A percentile compares a stretch with the other conserved stretches of the same genome.
Conservation (phyloP, 371 early-diverging fungal species). For the Mucor irregularis region DNA sequence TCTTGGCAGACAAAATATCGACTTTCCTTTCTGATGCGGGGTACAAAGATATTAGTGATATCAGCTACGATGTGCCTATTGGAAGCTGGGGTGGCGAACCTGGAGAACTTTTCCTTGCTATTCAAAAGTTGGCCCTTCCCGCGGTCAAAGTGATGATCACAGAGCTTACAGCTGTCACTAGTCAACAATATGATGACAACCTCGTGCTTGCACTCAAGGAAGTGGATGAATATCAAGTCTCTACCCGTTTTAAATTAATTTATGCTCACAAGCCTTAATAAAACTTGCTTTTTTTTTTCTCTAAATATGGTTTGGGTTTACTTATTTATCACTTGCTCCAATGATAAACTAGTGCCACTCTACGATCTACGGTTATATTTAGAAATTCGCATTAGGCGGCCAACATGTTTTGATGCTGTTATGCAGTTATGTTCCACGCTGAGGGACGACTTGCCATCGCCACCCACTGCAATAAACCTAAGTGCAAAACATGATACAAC, state of each 20-base stretch:
- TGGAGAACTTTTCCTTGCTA: constrained; percentile 35
- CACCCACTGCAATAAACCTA: too few species aligned
- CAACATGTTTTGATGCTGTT: too few species aligned
- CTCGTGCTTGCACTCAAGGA: constrained; percentile 30
- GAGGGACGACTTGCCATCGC: too few species aligned
- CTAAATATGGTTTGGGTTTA: too few species aligned
- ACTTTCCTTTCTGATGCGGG: constrained; percentile 27
- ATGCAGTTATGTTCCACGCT: too few species aligned
- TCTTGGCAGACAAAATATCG: constrained; percentile 41
- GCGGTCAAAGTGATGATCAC: constrained; percentile 46
- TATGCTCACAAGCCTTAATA: too few species aligned
- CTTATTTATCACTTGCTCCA: too few species aligned
- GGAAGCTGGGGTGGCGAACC: constrained; percentile 44
- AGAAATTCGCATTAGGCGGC: too few species aligned
- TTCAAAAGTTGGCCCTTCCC: constrained; percentile 39
- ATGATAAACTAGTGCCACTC: too few species aligned
- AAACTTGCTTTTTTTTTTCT: too few species aligned
- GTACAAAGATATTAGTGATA: constrained; percentile 23
- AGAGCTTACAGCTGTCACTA: constrained; percentile 14
- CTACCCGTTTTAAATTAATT: constrained; percentile 35
- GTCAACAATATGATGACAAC: constrained; percentile 21
- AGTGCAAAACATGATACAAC: too few species aligned
- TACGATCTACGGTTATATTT: too few species aligned
- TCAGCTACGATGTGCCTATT: constrained; percentile 35
- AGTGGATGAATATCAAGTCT: constrained; percentile 11